Base-by-base conservation (phyloP, 495 filamentous ascomycete genomes). In the Lasiosphaeria ovina region DNA sequence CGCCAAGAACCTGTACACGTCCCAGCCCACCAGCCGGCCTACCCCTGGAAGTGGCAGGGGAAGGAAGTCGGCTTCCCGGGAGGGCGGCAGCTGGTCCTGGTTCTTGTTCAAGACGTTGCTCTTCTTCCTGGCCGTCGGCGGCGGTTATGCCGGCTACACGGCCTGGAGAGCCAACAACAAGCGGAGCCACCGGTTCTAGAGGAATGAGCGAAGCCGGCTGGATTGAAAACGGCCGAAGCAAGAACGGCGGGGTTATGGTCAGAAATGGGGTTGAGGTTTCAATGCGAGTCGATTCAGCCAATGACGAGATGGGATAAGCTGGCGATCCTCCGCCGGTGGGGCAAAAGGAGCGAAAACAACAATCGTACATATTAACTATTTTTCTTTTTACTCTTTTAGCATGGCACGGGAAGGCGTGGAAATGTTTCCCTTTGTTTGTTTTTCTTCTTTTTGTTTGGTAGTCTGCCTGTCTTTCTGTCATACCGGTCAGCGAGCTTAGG, bases 61-160 rank as follows among this genome's bases (percentile, higher is more conserved):
- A 58, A 72, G 69, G 66, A 69, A 72, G 70, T 47, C 52, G 7
- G 10, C 51, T 16, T 50, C 62, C 60, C 61, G 59, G 63, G 71
- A 77, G 62, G 76, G 79, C 31, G 84, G 91, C 6, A 85, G 92
- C 77, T 98, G 93, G 93, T 79, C 77, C 38, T 95, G 95, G 93
- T 96, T 95, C 80, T 83, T 97, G 54, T 79, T 94, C 69, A 96
- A 96, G 85, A 76, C 87, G 51, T 63, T 97, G 32, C 58, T 97
- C 55, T 89, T 97, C 74, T 73, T 87, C 59, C 70, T 83, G n/a
- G 87, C 83, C 35, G 59, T 87, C 57, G 86, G 76, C 6, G 92
- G 88, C 58, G 88, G 65, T 3, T 98, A 97, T 76, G 86, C 89
- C 32, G 93, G 92, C 9, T 98, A 79, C 66, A 95, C 91, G 8